A percentile compares a stretch with the other conserved stretches of the same genome.
Evolutionary conservation across 225 moss, liverwort and hornwort genomes (phyloP).

Genomic region (Pseudisothecium myosuroides): DNA sequence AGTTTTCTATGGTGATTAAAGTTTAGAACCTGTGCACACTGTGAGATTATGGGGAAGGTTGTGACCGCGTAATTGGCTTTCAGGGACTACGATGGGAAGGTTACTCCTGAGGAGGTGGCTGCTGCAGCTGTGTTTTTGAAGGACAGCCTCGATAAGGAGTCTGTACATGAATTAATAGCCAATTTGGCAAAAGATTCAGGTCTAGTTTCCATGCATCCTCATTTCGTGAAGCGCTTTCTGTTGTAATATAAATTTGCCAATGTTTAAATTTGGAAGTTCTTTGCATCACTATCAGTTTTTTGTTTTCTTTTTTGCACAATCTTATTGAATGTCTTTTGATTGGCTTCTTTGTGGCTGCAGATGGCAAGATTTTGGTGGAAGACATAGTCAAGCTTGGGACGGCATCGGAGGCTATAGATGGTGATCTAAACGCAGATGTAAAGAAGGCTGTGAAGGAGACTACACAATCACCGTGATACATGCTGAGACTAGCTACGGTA

Average conservation of each 20-base stretch:
- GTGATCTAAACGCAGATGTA: conserved; percentile 8
- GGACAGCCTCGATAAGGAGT: conserved; percentile 94
- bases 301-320: not conserved
- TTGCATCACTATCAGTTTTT: not conserved
- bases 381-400: conserved; percentile 97
- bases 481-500: not conserved
- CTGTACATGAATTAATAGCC: conserved; percentile 89
- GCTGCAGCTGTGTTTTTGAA: conserved; percentile 94
- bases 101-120: conserved; percentile 93
- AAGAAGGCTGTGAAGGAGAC: conserved; percentile 2
- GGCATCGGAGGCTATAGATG: conserved; percentile 55
- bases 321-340: not conserved
- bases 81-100: conserved; percentile 99
- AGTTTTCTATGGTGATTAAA: not conserved
- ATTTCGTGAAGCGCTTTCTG: not conserved
- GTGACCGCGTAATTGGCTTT: not conserved
- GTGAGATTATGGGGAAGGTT: not conserved
- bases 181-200: conserved; percentile 95
- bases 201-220: not conserved
- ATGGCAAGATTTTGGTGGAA: conserved; percentile 98
- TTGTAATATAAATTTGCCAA: not conserved
- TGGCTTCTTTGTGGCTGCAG: conserved; percentile 28
- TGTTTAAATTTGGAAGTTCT: not conserved
- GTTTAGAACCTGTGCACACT: not conserved
- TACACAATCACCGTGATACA: not conserved